Evolutionary conservation across 2,329 filamentous ascomycete genomes (phyloP).

Genomic region (Chaetomiaceae sp.): DNA sequence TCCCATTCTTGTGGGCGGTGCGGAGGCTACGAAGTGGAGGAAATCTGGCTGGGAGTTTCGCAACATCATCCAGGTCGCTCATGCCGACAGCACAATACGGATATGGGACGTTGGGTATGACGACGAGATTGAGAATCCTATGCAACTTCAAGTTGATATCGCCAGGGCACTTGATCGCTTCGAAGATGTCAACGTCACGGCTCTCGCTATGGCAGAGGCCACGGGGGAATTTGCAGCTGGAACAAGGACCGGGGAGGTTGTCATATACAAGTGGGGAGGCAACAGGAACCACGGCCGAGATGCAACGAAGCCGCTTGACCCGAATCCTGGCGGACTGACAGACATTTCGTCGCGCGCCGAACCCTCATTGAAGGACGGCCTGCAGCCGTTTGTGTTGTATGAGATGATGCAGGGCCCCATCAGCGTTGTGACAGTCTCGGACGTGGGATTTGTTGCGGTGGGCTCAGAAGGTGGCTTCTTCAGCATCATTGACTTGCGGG

Average conservation of each 20-base stretch:
- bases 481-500: conserved; percentile 80
- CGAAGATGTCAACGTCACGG: conserved; percentile 69
- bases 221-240: conserved; percentile 85
- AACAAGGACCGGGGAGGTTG: conserved; percentile 74
- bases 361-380: conserved; percentile 60
- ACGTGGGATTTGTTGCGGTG: conserved; percentile 85
- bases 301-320: conserved; percentile 45
- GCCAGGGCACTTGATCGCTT: conserved; percentile 76
- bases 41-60: conserved; percentile 67
- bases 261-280: conserved; percentile 81
- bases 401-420: conserved; percentile 80
- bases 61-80: conserved; percentile 79
- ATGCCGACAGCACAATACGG: conserved; percentile 86
- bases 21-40: conserved; percentile 62
- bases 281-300: conserved; percentile 71
- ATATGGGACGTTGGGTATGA: conserved; percentile 90
- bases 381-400: conserved; percentile 71
- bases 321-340: conserved; percentile 65
- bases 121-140: conserved; percentile 87
- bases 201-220: conserved; percentile 73
- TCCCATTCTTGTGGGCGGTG: conserved; percentile 72
- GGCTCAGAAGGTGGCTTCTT: conserved; percentile 81
- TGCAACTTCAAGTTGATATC: conserved; percentile 79
- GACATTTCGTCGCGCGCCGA: conserved; percentile 72
- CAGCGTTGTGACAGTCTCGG: conserved; percentile 76